Base-by-base conservation (phyloP, 345 rosid genomes). In the Heritiera littoralis region DNA sequence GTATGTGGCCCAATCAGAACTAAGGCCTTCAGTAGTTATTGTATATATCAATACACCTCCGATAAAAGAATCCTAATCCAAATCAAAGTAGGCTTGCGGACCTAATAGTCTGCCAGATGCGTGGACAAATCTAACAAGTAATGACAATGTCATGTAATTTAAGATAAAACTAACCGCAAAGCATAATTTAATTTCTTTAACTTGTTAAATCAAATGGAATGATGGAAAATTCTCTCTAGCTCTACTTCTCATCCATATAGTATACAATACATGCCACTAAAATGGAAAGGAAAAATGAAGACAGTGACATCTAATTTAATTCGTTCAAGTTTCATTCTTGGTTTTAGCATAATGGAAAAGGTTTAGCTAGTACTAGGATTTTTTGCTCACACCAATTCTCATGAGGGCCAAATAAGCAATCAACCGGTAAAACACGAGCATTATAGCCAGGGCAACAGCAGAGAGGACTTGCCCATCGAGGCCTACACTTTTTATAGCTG, bases 361-460 rank as follows among this genome's bases (percentile, higher is more conserved):
- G 38, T 30, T 30, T 7, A 8, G 14, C 49, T 35, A 72, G 1
- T 72, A 10, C 18, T 55, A 55, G 18, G 59, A 41, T 66, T 67
- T 38, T 23, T 23, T 69, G 51, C 55, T 18, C 20, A 51, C 79
- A 0, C 79, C 72, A 77, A 77, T 66, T 66, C 79, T 77, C 63
- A 38, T 38, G 49, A 77, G 79, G 32, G 88, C 91, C 71, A 85
- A 9, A 76, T 85, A 91, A 55, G 93, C 92, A 77, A 85, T n/a
- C 5, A 88, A 48, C 78, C 92, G 68, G 40, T 82, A 90, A 20
- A 82, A 84, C 38, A 86, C 68, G 51, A 87, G 45, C 92, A 89
- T 90, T 15, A 86, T 18, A 7, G 70, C 86, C 52, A 89, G 70
- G 12, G 86, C 91, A 46, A 83, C 41, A 8, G 74, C 82, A 28